These are phyloP conservation scores for Isatis lusitanica DNA, from an alignment of 441 rosid species.

Conservation along the genomic window DNA sequence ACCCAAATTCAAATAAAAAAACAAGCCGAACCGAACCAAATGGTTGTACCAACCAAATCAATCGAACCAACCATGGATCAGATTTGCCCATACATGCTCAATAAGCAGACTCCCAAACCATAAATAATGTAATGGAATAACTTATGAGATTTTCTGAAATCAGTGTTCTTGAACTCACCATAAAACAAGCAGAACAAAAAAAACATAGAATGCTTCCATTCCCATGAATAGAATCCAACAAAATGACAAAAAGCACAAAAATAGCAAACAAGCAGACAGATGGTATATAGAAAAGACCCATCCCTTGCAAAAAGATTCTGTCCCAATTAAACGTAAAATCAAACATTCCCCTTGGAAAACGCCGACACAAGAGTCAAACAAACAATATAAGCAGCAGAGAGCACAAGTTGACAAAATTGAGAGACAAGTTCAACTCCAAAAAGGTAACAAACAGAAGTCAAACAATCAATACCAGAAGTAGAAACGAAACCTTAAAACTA, in stretches of 20 bases:
- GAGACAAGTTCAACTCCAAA: not conserved
- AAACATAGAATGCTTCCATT: not conserved
- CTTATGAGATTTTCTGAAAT: not conserved
- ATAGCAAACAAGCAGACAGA: constrained; percentile 4
- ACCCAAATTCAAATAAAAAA: not conserved
- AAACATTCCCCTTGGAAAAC: constrained; percentile 16
- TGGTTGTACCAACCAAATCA: not conserved
- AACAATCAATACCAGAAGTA: not conserved
- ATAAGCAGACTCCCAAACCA: not conserved
- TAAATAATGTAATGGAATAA: not conserved
- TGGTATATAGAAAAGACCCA: not conserved
- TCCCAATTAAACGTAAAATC: not conserved
- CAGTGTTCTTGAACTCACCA: not conserved
- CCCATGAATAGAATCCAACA: not conserved
- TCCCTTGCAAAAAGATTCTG: constrained; percentile 4
- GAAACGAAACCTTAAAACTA: not conserved
- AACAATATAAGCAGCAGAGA: not conserved
- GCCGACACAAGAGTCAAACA: constrained; percentile 10
- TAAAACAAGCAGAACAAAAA: not conserved
- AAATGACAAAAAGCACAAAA: constrained; percentile 10
- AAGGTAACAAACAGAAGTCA: constrained; percentile 1
- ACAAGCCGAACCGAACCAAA: not conserved
- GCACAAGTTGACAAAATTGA: constrained; percentile 16
- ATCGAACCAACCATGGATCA: not conserved
- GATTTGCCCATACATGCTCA: not conserved